Base-by-base conservation (phyloP, 2,329 filamentous ascomycete genomes). In the Botrytis pseudocinerea region DNA sequence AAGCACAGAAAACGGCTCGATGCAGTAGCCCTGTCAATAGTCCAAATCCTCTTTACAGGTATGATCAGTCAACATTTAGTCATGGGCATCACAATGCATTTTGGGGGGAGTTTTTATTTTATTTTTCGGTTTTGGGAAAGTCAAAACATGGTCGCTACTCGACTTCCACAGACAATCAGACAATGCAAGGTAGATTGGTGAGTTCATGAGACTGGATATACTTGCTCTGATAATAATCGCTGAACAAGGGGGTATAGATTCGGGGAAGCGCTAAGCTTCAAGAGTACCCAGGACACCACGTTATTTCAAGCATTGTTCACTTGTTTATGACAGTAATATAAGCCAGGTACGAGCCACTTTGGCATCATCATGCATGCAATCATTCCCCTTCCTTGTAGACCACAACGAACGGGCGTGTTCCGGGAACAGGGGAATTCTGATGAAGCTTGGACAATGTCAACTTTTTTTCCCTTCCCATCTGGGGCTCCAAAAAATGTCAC, bases 341-440 rank as follows among this genome's bases (percentile, higher is more conserved):
- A 20, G 66, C 71, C 57, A 74, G 74, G 75, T 73, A 74, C 69
- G 48, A 69, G 71, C 71, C 70, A 75, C 70, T 75, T 74, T 73
- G 73, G 73, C 75, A 76, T 75, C 74, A 75, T 78, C 73, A 78
- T 78, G 76, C 77, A 73, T 78, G 64, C 48, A 65, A 72, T 72
- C 42, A 46, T 68, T 40, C 74, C 48, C 63, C 44, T 62, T 28
- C 35, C 46, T 60, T 38, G 35, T 46, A 54, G 62, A 71, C 48
- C 51, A 68, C 62, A 46, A 59, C 64, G 22, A 66, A 66, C 46
- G 64, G 64, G 64, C 70, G 51, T 38, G 46, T 57, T 71, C 32
- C 54, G 68, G 64, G 69, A 66, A 69, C 42, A 69, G 74, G 72
- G 73, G 70, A 51, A 32, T 70, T 66, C 14, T 22, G 63, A 38